Conservation (phyloP, 257 asterid species). For the Salvia splendens region DNA sequence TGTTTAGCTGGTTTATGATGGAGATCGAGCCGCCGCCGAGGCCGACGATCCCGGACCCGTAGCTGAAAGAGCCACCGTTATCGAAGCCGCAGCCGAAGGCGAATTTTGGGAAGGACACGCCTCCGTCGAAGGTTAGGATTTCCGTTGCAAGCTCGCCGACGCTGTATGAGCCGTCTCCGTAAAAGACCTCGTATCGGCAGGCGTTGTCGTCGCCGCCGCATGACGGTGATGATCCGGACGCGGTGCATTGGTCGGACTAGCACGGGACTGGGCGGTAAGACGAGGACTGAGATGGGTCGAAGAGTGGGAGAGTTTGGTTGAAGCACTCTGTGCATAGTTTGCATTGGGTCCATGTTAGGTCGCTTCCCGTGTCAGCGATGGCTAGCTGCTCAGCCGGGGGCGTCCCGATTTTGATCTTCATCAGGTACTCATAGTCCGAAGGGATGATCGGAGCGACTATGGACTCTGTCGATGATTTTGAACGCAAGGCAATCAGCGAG, state of each 20-base stretch:
- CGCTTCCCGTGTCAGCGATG: constrained; percentile 61
- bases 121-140: constrained; percentile 38
- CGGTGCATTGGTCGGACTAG: constrained; percentile 27
- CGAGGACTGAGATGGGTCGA: constrained; percentile 36
- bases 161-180: constrained; percentile 45
- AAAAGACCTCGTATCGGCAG: constrained; percentile 37
- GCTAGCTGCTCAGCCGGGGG: constrained; percentile 46
- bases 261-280: constrained; percentile 39
- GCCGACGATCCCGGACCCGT: constrained; percentile 56
- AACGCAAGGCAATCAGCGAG: background rate
- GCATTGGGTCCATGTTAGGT: constrained; percentile 63
- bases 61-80: constrained; percentile 40
- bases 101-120: constrained; percentile 35
- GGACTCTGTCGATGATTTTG: background rate
- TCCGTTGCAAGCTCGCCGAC: constrained; percentile 49
- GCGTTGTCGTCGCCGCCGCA: constrained; percentile 22
- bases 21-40: constrained; percentile 55
- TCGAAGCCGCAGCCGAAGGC: constrained; percentile 56
- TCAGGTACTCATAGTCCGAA: constrained; percentile 45
- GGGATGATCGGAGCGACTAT: constrained; percentile 26
- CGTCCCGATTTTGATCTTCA: constrained; percentile 48
- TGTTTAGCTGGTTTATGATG: constrained; percentile 42
- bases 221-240: background rate
- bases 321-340: constrained; percentile 47
- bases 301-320: constrained; percentile 48